These are phyloP conservation scores for Amanita polypyramis DNA, from an alignment of 768 basidiomycete genomes.

Conservation along the genomic window DNA sequence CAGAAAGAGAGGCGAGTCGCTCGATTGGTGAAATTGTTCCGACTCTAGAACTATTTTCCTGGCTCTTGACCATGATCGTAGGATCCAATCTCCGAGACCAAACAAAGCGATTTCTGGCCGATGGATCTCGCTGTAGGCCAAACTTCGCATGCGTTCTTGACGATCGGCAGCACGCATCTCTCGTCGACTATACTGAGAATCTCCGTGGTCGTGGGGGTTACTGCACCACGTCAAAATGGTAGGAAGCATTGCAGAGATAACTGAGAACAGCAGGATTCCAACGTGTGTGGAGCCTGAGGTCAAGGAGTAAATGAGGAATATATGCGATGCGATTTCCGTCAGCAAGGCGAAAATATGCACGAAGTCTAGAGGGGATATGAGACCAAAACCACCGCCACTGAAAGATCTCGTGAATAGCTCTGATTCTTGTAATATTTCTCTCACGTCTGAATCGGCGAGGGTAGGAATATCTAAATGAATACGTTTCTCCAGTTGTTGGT, in stretches of 20 bases:
- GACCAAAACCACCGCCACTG: constrained; percentile 65
- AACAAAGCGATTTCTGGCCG: constrained; percentile 80
- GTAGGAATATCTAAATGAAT: constrained; percentile 73
- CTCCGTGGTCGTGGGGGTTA: constrained; percentile 27
- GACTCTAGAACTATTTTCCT: constrained; percentile 48
- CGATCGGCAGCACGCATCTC: constrained; percentile 59
- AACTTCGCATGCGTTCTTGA: constrained; percentile 63
- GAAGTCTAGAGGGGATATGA: constrained; percentile 73
- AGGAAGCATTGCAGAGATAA: constrained; percentile 52
- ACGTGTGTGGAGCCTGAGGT: constrained; percentile 46
- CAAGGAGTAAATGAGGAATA: constrained; percentile 58
- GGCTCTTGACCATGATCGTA: constrained; percentile 65
- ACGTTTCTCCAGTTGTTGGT: constrained; percentile 69
- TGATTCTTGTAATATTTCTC: constrained; percentile 78
- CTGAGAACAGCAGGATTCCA: constrained; percentile 47
- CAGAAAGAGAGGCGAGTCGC: constrained; percentile 37
- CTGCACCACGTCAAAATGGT: constrained; percentile 43
- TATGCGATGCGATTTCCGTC: constrained; percentile 63
- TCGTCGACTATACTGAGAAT: constrained; percentile 36
- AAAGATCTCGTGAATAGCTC: constrained; percentile 81
- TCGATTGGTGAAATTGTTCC: constrained; percentile 33
- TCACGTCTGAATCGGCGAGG: constrained; percentile 58
- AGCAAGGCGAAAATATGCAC: constrained; percentile 61
- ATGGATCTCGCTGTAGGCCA: constrained; percentile 65
- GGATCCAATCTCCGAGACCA: constrained; percentile 77